phyloP scores from a whole-genome alignment of 805 yeast genomes.

The Komagataella ulmi region DNA sequence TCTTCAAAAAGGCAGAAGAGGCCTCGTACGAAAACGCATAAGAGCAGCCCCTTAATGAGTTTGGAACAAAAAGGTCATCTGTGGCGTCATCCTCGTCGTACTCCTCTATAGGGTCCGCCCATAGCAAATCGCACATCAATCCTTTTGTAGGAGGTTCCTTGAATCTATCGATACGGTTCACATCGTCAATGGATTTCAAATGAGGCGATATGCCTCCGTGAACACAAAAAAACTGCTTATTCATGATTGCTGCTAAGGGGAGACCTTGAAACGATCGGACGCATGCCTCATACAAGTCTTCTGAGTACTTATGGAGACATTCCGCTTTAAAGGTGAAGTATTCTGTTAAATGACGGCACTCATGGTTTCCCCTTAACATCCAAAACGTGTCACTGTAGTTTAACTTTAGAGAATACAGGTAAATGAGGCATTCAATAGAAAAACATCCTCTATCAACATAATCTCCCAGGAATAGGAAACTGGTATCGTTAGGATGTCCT shows the following conservation, averaged over 20 bases:
- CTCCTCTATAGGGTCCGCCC: constrained; percentile 94
- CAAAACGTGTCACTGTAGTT: constrained; percentile 62
- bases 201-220: constrained; percentile 96
- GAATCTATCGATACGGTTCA: constrained; percentile 62
- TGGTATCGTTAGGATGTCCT: constrained; percentile 68
- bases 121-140: constrained; percentile 82
- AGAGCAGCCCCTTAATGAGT: constrained; percentile 81
- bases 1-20: constrained; percentile 61
- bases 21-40: constrained; percentile 81
- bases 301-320: constrained; percentile 73
- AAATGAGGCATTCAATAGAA: constrained; percentile 69
- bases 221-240: constrained; percentile 86
- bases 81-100: constrained; percentile 42
- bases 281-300: constrained; percentile 54
- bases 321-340: constrained; percentile 89
- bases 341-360: constrained; percentile 83
- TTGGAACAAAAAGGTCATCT: constrained; percentile 37
- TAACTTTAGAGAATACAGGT: constrained; percentile 67
- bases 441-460: constrained; percentile 92
- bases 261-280: constrained; percentile 71
- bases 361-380: constrained; percentile 90
- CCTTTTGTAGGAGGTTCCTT: constrained; percentile 91
- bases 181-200: constrained; percentile 53
- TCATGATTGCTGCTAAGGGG: constrained; percentile 90
- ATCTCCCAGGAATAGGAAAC: constrained; percentile 82